Conservation (phyloP, 768 basidiomycete species). For the Sporobolomyces phaffii region DNA sequence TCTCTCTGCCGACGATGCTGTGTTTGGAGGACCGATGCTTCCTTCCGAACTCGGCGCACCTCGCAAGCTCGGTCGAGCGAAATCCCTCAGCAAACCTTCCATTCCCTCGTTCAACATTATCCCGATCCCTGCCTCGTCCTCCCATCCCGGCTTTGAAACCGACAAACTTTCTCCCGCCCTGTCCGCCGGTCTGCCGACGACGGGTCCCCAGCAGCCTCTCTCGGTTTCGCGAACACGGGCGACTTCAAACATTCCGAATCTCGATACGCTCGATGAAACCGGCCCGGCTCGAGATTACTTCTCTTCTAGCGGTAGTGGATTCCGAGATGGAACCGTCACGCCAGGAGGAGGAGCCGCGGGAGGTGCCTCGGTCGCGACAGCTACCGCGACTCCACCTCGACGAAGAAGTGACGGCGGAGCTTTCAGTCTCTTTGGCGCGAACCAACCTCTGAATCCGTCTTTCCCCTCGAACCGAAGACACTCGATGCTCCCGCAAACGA, state of each 20-base stretch:
- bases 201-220: not conserved
- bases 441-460: not conserved
- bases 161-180: constrained; percentile 23
- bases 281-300: constrained; percentile 35
- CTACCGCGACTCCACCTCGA: constrained; percentile 17
- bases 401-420: not conserved
- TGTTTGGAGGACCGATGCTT: constrained; percentile 28
- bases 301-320: constrained; percentile 11
- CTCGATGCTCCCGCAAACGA: constrained; percentile 32
- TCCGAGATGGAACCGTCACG: constrained; percentile 13
- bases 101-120: constrained; percentile 27
- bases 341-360: not conserved
- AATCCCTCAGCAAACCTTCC: constrained; percentile 29
- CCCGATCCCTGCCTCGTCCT: constrained; percentile 28
- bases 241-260: constrained; percentile 7
- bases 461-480: constrained; percentile 2
- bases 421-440: constrained; percentile 21
- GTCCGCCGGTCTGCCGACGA: constrained; percentile 2
- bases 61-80: constrained; percentile 23
- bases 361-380: not conserved
- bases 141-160: constrained; percentile 32
- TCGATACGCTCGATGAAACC: constrained; percentile 28
- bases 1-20: constrained; percentile 24
- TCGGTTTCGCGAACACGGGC: constrained; percentile 6
- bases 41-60: not conserved